These are phyloP conservation scores for Abrus pulchellus DNA, from an alignment of 306 rosid genomes.

Conservation along the genomic window DNA sequence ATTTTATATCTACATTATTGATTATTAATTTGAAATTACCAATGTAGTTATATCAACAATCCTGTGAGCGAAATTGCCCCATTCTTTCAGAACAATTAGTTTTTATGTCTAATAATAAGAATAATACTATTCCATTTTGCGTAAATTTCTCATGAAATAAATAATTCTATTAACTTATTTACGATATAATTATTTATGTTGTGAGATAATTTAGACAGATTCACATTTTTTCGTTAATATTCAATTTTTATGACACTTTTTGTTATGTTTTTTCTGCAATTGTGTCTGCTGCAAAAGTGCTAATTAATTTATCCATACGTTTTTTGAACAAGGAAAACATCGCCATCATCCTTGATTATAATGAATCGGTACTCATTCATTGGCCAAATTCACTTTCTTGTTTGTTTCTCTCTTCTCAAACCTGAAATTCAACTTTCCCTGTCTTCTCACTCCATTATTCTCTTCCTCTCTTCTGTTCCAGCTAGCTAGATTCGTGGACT, in stretches of 20 bases:
- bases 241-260: not conserved
- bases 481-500: constrained; percentile 10
- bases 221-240: not conserved
- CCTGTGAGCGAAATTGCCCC: too few species aligned
- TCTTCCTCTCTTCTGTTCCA: not conserved
- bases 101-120: too few species aligned
- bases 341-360: constrained; percentile 19
- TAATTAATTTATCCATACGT: not conserved
- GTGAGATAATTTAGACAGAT: too few species aligned
- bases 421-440: too few species aligned
- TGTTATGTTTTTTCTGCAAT: not conserved
- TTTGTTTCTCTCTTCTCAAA: constrained; percentile 14
- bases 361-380: constrained; percentile 29
- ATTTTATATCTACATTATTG: not conserved
- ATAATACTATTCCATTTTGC: too few species aligned
- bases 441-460: not conserved
- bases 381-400: constrained; percentile 16
- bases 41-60: too few species aligned
- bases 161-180: too few species aligned
- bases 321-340: constrained; percentile 3
- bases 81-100: too few species aligned
- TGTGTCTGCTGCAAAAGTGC: not conserved
- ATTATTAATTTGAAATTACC: not conserved
- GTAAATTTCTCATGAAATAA: too few species aligned
- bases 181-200: too few species aligned